A percentile compares a stretch with the other conserved stretches of the same genome.
Conservation (phyloP, 2,329 filamentous ascomycete species). For the Microascus cirrosus region DNA sequence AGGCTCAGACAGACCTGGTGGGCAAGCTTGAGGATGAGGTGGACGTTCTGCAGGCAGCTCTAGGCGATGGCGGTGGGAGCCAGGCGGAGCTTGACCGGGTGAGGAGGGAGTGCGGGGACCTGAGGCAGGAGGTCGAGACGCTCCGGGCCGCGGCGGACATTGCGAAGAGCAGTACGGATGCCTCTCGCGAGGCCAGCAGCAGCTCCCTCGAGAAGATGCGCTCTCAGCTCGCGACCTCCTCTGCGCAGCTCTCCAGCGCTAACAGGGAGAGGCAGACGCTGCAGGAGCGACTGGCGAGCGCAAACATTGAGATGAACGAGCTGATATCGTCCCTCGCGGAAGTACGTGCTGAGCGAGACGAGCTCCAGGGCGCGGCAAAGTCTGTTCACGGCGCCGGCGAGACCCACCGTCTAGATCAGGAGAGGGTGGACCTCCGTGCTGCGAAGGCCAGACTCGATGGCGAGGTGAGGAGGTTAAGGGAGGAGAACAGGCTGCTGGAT, state of each 20-base stretch:
- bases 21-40: conserved; percentile 64
- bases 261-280: conserved; percentile 50
- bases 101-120: conserved; percentile 15
- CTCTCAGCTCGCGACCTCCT: conserved; percentile 38
- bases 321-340: conserved; percentile 45
- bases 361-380: conserved; percentile 50
- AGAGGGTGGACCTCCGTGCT: conserved; percentile 57
- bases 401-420: conserved; percentile 52
- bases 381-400: conserved; percentile 42
- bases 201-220: conserved; percentile 40
- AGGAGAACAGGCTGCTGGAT: conserved; percentile 47
- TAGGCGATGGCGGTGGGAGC: conserved; percentile 55
- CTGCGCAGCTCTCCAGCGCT: conserved; percentile 42
- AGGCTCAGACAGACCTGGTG: conserved; percentile 51
- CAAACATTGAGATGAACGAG: conserved; percentile 49
- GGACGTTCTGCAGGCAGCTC: conserved; percentile 56
- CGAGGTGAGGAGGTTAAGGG: conserved; percentile 52
- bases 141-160: conserved; percentile 14
- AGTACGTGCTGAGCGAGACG: conserved; percentile 53
- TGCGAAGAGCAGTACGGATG: conserved; percentile 15
- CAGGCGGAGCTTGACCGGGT: conserved; percentile 16
- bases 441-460: conserved; percentile 57
- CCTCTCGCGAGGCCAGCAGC: conserved; percentile 20
- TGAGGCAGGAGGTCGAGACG: conserved; percentile 25
- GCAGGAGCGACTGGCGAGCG: conserved; percentile 49